Evolutionary conservation across 352 stramenopile species (phyloP).

Genomic region (Globisporangium sylvaticum): DNA sequence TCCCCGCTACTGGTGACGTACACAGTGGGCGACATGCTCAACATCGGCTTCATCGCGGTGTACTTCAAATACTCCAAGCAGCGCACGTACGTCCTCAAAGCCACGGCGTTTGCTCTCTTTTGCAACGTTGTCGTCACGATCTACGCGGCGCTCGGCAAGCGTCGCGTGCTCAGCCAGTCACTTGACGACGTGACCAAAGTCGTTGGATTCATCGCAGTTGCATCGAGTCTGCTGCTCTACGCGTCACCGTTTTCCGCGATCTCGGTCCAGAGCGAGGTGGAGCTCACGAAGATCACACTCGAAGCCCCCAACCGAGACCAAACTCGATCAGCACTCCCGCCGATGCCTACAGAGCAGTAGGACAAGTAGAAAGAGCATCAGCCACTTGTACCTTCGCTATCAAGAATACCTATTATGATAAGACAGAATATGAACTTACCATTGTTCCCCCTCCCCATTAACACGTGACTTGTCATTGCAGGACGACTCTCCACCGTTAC

Average conservation of each 20-base stretch:
- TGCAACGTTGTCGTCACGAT: slow-evolving; percentile 40
- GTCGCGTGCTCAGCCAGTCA: slow-evolving; percentile 24
- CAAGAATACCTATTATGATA: background rate
- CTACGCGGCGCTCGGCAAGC: slow-evolving; percentile 45
- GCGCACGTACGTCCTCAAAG: slow-evolving; percentile 32
- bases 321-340: background rate
- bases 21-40: slow-evolving; percentile 41
- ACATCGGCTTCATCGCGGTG: slow-evolving; percentile 41
- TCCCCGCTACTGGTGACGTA: slow-evolving; percentile 56
- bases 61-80: slow-evolving; percentile 43
- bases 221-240: slow-evolving; percentile 60
- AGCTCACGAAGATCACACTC: slow-evolving; percentile 33
- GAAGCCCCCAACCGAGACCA: slow-evolving; percentile 13
- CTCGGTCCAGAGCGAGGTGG: slow-evolving; percentile 23
- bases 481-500: background rate
- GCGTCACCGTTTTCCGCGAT: slow-evolving; percentile 58
- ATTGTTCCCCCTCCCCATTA: no score
- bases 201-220: slow-evolving; percentile 42
- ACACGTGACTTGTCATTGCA: no score
- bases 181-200: slow-evolving; percentile 25
- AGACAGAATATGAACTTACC: background rate
- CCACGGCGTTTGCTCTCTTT: slow-evolving; percentile 25
- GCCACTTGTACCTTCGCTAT: background rate
- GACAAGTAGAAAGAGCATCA: background rate
- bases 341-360: background rate